These are phyloP conservation scores for Termitomyces sp. DNA, from an alignment of 768 basidiomycete species.

Conservation along the genomic window DNA sequence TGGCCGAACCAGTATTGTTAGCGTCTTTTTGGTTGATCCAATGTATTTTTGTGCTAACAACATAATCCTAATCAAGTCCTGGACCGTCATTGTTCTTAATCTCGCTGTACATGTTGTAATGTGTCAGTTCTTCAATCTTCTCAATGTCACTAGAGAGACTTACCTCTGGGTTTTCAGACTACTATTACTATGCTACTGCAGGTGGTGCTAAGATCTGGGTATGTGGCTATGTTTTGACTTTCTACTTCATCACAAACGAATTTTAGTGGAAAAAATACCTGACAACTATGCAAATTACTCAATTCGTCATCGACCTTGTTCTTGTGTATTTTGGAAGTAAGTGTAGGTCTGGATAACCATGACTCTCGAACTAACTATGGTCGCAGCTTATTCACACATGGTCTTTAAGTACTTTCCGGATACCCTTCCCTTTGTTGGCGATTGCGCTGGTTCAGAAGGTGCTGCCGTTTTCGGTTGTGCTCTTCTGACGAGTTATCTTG, in stretches of 20 bases:
- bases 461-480: slow-evolving; percentile 89
- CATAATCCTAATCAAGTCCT: slow-evolving; percentile 54
- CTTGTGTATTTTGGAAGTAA: slow-evolving; percentile 92
- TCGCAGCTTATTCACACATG: slow-evolving; percentile 76
- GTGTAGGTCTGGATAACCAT: slow-evolving; percentile 27
- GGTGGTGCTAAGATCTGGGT: slow-evolving; percentile 98
- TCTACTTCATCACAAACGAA: background rate
- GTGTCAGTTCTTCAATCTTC: slow-evolving; percentile 60
- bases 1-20: slow-evolving; percentile 88
- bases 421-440: slow-evolving; percentile 61
- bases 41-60: slow-evolving; percentile 2
- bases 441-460: slow-evolving; percentile 84
- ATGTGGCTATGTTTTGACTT: slow-evolving; percentile 13
- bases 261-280: slow-evolving; percentile 97
- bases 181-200: slow-evolving; percentile 98
- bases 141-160: background rate
- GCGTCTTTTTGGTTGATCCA: slow-evolving; percentile 24
- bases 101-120: slow-evolving; percentile 93
- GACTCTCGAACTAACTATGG: background rate
- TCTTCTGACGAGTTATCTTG: slow-evolving; percentile 85
- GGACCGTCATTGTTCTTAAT: slow-evolving; percentile 92
- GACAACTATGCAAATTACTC: slow-evolving; percentile 93
- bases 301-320: slow-evolving; percentile 90
- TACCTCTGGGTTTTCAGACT: slow-evolving; percentile 49
- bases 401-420: slow-evolving; percentile 54